These are phyloP conservation scores for Moricandia arvensis DNA, from an alignment of 345 rosid genomes.

Conservation along the genomic window DNA sequence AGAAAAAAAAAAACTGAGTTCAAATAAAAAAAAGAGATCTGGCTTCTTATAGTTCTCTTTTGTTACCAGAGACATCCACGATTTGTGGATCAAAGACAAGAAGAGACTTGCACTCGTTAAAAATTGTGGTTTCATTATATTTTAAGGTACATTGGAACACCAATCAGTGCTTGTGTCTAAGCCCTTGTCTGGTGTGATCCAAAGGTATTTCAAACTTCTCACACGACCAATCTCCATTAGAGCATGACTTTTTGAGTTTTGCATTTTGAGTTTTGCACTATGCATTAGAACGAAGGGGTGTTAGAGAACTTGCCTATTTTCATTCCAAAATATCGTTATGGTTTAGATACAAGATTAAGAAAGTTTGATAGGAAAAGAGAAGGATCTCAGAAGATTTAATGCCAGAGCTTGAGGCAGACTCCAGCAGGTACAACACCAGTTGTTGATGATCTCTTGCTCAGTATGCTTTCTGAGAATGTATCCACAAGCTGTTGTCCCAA, in stretches of 20 bases:
- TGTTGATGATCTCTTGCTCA: conserved; percentile 44
- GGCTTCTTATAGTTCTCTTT: conserved; percentile 4
- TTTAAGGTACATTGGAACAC: not conserved
- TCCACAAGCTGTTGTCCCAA: conserved; percentile 91
- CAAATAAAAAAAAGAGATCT: not conserved
- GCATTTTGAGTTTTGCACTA: not conserved
- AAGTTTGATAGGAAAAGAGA: not conserved
- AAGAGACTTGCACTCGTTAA: conserved; percentile 8
- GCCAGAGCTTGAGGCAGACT: conserved; percentile 93
- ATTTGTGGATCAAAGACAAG: conserved; percentile 11
- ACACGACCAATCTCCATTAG: not conserved
- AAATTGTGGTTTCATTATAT: not conserved
- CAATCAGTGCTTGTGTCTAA: not conserved
- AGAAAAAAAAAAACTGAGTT: conserved; percentile 22
- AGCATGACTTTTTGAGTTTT: conserved; percentile 13
- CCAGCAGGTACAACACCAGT: conserved; percentile 63
- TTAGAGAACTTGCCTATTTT: not conserved
- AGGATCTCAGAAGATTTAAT: conserved; percentile 39
- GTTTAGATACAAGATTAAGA: not conserved
- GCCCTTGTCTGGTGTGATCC: not conserved
- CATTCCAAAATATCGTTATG: not conserved
- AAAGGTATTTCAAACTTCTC: not conserved
- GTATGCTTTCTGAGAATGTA: conserved; percentile 73
- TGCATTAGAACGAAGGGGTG: not conserved
- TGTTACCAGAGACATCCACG: conserved; percentile 15